A percentile compares a stretch with the other conserved stretches of the same genome.
Evolutionary conservation across 2,329 filamentous ascomycete species (phyloP).

Genomic region (Fusarium metavorans): DNA sequence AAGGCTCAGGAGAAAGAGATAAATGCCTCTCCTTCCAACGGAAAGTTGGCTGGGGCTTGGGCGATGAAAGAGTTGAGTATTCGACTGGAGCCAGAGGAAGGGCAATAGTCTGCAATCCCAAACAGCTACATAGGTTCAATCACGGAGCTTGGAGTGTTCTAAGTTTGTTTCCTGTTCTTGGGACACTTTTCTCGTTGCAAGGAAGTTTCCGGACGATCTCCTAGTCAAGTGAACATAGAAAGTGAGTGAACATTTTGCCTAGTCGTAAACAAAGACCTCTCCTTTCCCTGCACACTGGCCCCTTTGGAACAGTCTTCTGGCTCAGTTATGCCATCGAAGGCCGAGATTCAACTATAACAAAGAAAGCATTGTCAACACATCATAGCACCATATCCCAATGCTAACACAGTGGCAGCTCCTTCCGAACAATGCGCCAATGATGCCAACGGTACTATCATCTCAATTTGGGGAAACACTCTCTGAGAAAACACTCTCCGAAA

Average conservation of each 20-base stretch:
- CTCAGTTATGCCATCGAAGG: no score
- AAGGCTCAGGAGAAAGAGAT: not conserved
- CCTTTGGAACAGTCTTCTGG: no score
- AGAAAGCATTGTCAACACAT: no score
- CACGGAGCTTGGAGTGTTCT: not conserved
- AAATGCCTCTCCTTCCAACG: not conserved
- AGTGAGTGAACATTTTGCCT: not conserved
- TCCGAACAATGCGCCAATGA: no score
- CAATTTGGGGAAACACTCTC: not conserved
- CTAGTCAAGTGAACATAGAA: not conserved
- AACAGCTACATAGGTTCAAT: not conserved
- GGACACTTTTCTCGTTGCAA: not conserved
- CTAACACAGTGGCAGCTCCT: no score
- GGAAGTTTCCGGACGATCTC: not conserved
- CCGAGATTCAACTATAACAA: no score
- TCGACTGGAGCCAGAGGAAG: not conserved
- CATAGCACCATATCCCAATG: no score
- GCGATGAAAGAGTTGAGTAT: not conserved
- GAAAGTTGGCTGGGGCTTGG: not conserved
- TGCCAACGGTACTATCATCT: not conserved
- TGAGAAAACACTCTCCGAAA: no score
- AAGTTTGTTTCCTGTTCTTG: not conserved
- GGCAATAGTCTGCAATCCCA: not conserved
- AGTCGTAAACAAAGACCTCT: not conserved
- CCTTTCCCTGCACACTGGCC: no score